Evolutionary conservation across 345 rosid genomes (phyloP).

Genomic region (Ricinus communis): DNA sequence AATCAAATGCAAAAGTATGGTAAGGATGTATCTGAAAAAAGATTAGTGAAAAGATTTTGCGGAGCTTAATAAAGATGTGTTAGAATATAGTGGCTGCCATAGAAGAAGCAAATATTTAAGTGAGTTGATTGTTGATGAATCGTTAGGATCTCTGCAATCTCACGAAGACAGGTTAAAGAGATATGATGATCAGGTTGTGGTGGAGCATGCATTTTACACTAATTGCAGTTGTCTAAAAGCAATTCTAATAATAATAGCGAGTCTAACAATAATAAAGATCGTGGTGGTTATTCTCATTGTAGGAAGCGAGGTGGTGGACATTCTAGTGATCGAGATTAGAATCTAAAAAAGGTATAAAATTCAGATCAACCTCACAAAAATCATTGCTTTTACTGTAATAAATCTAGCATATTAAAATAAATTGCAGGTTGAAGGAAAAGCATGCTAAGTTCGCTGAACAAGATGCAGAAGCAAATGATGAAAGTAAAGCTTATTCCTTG

Average conservation of each 20-base stretch:
- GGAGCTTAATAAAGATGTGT: not conserved
- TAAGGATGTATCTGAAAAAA: not conserved
- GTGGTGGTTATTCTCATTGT: not conserved
- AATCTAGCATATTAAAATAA: not conserved
- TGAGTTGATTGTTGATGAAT: not conserved
- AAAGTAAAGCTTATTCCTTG: not conserved
- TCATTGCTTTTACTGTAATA: not conserved
- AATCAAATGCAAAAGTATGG: slow-evolving; percentile 4
- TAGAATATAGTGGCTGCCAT: not conserved
- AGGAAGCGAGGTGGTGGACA: not conserved
- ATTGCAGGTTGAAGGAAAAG: not conserved
- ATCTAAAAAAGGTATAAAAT: not conserved
- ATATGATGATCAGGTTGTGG: not conserved
- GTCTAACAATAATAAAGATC: not conserved
- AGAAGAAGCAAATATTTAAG: too few species aligned
- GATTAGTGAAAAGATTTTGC: not conserved
- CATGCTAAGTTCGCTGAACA: not conserved
- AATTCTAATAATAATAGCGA: not conserved
- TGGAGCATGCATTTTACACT: too few species aligned
- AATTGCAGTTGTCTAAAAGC: too few species aligned
- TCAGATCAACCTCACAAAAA: not conserved
- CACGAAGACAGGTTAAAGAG: not conserved
- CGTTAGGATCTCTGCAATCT: not conserved
- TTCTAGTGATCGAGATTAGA: not conserved
- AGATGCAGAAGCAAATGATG: not conserved